phyloP scores from a whole-genome alignment of 768 basidiomycete genomes.

The Lactarius sanguifluus region DNA sequence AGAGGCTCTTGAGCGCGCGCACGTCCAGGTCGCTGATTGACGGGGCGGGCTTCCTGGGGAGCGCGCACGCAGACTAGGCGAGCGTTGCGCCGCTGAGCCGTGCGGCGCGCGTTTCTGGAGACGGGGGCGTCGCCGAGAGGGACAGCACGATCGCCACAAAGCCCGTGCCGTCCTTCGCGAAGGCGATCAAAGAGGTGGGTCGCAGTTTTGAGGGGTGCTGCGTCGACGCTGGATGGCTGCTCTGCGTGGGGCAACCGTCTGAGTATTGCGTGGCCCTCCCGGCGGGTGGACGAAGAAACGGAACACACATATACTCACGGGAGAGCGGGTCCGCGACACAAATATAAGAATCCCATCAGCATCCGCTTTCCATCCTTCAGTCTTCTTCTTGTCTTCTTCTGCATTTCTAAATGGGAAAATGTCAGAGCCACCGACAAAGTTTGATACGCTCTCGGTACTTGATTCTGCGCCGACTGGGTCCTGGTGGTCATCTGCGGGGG shows the following conservation, averaged over 20 bases:
- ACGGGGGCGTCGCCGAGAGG: conserved; percentile 80
- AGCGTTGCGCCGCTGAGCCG: conserved; percentile 51
- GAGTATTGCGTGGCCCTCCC: conserved; percentile 14
- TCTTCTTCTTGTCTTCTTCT: too few relatives aligned
- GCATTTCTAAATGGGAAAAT: too few relatives aligned
- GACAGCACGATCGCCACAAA: conserved; percentile 65
- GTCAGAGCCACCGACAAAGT: too few relatives aligned
- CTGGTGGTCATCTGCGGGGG: too few relatives aligned
- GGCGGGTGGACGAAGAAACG: background rate
- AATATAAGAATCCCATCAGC: too few relatives aligned
- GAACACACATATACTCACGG: conserved; percentile 43
- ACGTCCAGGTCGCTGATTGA: conserved; percentile 86
- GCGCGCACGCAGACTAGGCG: conserved; percentile 32
- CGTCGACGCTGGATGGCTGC: conserved; percentile 6
- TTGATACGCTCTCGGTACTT: too few relatives aligned
- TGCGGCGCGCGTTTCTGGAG: conserved; percentile 75
- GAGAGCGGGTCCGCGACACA: conserved; percentile 23
- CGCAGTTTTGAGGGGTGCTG: background rate
- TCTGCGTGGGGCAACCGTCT: conserved; percentile 17
- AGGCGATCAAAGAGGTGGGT: conserved; percentile 32
- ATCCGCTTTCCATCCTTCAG: too few relatives aligned
- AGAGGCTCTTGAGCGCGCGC: conserved; percentile 79
- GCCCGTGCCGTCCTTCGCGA: conserved; percentile 49
- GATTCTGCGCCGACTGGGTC: too few relatives aligned
- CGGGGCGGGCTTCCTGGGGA: conserved; percentile 41